Base-by-base conservation (phyloP, 1,284 basidiomycete species). In the Malassezia pachydermatis region DNA sequence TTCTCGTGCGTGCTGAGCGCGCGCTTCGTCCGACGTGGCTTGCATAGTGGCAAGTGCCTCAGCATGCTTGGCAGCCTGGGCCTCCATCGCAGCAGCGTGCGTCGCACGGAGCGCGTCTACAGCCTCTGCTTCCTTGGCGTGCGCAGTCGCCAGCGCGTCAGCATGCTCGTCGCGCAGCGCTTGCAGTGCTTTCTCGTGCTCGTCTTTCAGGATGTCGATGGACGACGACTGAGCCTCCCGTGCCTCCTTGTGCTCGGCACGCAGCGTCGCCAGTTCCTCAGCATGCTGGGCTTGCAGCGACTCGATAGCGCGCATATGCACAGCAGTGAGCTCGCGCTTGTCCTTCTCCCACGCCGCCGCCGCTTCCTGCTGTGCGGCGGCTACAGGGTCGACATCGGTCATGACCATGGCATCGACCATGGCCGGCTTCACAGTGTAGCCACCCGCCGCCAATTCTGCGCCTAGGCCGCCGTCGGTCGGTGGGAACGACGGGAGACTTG, bases 21-120 rank as follows among this genome's bases (percentile, higher is more conserved):
- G 29, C 9, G 29, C n/a, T n/a, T 30, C n/a, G 34, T 13, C 34
- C 3, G n/a, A 19, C 9, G 14, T 20, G 1, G 40, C 44, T 24
- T 52, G 45, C 9, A 59, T 47, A 22, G 42, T 48, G 33, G 50
- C 54, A 11, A 66, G 7, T 28, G 51, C 55, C 4, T 37, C 45
- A 22, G 45, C 39, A 36, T 66, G 60, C 17, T 47, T 47, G 14
- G 34, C 13, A 11, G 39, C 14, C 20, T 32, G 32, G 10, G 20
- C 20, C 29, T 36, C 23, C 13, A n/a, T 45, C 13, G 27, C 35
- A 9, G 27, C 25, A 10, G 44, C 35, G 17, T 37, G 35, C 4
- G 24, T 16, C 13, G 36, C 25, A 16, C 33, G 17, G 22, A 48
- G 39, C 16, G 23, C 22, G 5, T 34, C 38, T 24, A 41, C n/a